Evolutionary conservation across 192 early-diverging fungal species (phyloP).

Genomic region (Linnemannia schmuckeri): DNA sequence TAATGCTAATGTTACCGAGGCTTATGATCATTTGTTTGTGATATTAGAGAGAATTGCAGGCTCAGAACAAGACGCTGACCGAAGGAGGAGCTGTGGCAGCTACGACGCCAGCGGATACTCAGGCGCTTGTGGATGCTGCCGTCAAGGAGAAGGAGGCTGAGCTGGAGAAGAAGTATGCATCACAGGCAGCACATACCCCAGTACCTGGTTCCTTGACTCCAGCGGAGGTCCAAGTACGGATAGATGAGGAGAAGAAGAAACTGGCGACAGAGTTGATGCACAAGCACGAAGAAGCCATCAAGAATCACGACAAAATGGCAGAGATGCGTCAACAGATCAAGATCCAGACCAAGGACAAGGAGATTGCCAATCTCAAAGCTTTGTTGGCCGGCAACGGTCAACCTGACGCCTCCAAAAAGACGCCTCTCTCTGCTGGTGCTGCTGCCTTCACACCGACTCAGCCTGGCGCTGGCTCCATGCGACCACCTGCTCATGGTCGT

Average conservation of each 20-base stretch:
- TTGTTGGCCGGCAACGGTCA: slow-evolving; percentile 44
- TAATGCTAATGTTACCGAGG: neutral
- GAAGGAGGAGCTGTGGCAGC: neutral
- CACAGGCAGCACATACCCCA: slow-evolving; percentile 37
- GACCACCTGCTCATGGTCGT: slow-evolving; percentile 20
- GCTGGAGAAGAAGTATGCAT: slow-evolving; percentile 53
- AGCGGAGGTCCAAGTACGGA: slow-evolving; percentile 37
- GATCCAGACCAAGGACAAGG: slow-evolving; percentile 60
- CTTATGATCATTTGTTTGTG: neutral
- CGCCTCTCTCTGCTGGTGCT: slow-evolving; percentile 19
- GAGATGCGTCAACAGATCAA: slow-evolving; percentile 64
- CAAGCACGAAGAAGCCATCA: slow-evolving; percentile 57
- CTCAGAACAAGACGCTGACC: neutral
- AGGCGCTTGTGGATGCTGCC: slow-evolving; percentile 27
- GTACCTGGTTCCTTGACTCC: neutral
- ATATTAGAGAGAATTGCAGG: slow-evolving; percentile 29
- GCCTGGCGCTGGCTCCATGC: neutral
- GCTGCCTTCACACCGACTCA: slow-evolving; percentile 24
- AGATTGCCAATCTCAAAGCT: slow-evolving; percentile 57
- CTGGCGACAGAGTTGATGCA: slow-evolving; percentile 57
- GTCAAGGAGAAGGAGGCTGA: slow-evolving; percentile 32
- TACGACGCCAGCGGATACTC: slow-evolving; percentile 10
- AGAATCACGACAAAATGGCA: slow-evolving; percentile 48
- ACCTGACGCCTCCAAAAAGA: neutral
- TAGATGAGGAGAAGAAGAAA: slow-evolving; percentile 56